Conservation (phyloP, 2,329 filamentous ascomycete species). For the Ophiostoma montium region DNA sequence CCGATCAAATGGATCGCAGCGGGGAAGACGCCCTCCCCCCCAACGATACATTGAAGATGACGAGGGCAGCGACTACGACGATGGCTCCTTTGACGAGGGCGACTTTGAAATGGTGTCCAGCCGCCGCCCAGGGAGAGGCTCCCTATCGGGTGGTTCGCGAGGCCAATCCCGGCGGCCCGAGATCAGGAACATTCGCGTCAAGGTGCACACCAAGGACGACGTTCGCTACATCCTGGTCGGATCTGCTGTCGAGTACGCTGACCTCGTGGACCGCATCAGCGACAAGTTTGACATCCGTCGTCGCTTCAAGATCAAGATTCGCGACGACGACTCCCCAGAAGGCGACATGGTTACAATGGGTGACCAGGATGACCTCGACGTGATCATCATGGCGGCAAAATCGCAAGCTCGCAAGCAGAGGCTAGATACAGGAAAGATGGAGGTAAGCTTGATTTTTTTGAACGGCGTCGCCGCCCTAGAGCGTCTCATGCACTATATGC, state of each 20-base stretch:
- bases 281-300: slow-evolving; percentile 72
- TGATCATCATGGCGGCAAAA: slow-evolving; percentile 61
- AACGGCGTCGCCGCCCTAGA: background rate
- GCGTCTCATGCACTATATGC: slow-evolving; percentile 1
- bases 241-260: slow-evolving; percentile 55
- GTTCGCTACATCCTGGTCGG: slow-evolving; percentile 86
- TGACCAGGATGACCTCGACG: slow-evolving; percentile 89
- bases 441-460: slow-evolving; percentile 46
- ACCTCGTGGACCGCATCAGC: slow-evolving; percentile 65
- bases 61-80: slow-evolving; percentile 59
- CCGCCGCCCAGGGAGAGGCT: slow-evolving; percentile 30
- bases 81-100: slow-evolving; percentile 55
- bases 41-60: slow-evolving; percentile 65
- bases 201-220: slow-evolving; percentile 72
- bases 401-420: slow-evolving; percentile 56
- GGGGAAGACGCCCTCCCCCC: slow-evolving; percentile 22
- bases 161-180: slow-evolving; percentile 48
- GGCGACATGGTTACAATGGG: slow-evolving; percentile 93
- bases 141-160: slow-evolving; percentile 34
- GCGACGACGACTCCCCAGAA: slow-evolving; percentile 60
- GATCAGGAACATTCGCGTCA: slow-evolving; percentile 70
- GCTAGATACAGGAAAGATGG: slow-evolving; percentile 81
- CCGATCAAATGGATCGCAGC: slow-evolving; percentile 22
- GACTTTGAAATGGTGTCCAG: slow-evolving; percentile 68
- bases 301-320: slow-evolving; percentile 78